Percentiles rank a stretch among this genome's conserved stretches.
phyloP scores from a whole-genome alignment of 1,139 yeast species.

The Scheffersomyces stambukii region DNA sequence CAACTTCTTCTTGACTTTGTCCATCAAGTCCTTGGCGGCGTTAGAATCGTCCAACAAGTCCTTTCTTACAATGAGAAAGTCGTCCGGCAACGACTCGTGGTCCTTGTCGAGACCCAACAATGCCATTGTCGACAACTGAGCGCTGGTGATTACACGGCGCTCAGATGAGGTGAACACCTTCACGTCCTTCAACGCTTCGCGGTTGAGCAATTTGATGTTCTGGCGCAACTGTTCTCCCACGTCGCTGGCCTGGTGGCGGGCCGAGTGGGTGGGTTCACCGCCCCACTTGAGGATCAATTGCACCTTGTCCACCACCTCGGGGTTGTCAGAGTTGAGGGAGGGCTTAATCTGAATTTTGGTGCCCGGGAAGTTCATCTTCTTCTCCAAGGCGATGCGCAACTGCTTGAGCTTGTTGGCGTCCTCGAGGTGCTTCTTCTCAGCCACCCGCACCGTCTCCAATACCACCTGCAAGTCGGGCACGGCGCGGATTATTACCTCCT shows the following conservation, averaged over 20 bases:
- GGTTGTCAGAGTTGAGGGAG: conserved; percentile 56
- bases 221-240: conserved; percentile 95
- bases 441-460: conserved; percentile 76
- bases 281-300: conserved; percentile 98
- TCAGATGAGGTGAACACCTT: conserved; percentile 90
- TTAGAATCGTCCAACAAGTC: conserved; percentile 93
- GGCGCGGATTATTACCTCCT: conserved; percentile 91
- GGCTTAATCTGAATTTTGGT: conserved; percentile 97
- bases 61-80: conserved; percentile 77
- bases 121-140: conserved; percentile 82
- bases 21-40: conserved; percentile 98
- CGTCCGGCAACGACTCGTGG: conserved; percentile 63
- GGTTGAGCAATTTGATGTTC: conserved; percentile 80
- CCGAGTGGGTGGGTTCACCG: conserved; percentile 99
- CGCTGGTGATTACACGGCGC: conserved; percentile 89
- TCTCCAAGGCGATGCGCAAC: conserved; percentile 77
- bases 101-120: conserved; percentile 67
- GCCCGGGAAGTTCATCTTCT: conserved; percentile 88
- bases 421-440: conserved; percentile 74
- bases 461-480: conserved; percentile 84
- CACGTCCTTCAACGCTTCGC: conserved; percentile 79
- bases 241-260: conserved; percentile 89
- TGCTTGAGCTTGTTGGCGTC: conserved; percentile 73
- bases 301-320: conserved; percentile 80
- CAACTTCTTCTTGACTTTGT: conserved; percentile 92